Conservation (phyloP, 345 rosid species). For the Punica granatum region DNA sequence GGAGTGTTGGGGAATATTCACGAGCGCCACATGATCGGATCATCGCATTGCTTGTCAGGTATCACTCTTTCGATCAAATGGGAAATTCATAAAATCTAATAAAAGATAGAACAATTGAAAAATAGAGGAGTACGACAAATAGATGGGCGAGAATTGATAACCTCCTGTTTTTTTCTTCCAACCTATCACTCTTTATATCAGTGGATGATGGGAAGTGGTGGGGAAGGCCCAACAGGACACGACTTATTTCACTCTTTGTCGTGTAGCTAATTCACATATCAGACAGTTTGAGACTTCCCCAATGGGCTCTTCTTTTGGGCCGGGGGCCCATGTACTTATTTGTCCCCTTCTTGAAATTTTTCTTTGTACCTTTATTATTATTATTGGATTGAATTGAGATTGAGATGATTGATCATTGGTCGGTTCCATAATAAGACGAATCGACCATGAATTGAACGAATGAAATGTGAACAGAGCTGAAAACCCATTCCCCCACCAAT, state of each 20-base stretch:
- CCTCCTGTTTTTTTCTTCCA: too few species aligned
- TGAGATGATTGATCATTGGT: neutral
- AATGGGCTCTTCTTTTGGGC: neutral
- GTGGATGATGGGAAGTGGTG: too few species aligned
- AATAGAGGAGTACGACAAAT: too few species aligned
- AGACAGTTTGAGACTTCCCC: neutral
- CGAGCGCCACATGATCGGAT: too few species aligned
- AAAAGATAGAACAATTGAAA: too few species aligned
- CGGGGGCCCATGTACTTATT: neutral
- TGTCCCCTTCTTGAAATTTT: neutral
- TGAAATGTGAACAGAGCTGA: neutral
- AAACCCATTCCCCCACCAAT: neutral
- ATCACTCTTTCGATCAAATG: too few species aligned
- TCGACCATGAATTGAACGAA: neutral
- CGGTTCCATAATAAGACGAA: neutral
- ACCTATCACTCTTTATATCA: too few species aligned
- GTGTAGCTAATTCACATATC: neutral
- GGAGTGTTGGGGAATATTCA: too few species aligned
- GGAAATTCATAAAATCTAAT: too few species aligned
- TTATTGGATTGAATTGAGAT: neutral
- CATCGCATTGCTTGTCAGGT: too few species aligned
- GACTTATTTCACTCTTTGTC: neutral
- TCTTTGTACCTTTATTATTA: neutral
- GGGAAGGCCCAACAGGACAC: neutral
- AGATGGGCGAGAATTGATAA: too few species aligned